Conservation (phyloP, 257 asterid species). For the Solanum pennellii region DNA sequence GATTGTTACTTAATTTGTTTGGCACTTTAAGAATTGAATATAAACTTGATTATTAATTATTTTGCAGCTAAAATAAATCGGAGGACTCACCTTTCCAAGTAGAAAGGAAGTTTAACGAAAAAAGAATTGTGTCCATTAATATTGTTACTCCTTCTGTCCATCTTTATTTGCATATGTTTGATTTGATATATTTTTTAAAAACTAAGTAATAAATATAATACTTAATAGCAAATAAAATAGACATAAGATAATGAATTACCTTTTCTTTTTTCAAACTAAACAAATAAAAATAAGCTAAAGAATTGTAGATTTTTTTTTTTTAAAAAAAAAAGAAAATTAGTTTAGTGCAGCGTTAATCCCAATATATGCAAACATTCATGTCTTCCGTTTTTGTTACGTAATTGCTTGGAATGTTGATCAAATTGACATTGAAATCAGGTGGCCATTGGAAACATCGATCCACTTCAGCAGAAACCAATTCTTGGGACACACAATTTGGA, state of each 20-base stretch:
- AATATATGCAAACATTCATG: neutral
- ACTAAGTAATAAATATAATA: no score
- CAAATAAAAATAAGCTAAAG: no score
- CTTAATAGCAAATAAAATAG: no score
- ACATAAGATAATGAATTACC: no score
- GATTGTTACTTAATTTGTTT: neutral
- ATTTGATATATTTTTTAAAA: neutral
- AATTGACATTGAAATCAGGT: neutral
- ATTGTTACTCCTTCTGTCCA: neutral
- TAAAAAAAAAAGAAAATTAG: neutral
- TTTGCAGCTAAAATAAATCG: neutral
- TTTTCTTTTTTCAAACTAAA: no score
- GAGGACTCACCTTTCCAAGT: no score
- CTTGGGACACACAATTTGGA: neutral
- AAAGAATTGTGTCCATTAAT: no score
- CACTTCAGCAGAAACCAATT: neutral
- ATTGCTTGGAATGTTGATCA: neutral
- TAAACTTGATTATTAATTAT: neutral
- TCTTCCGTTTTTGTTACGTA: neutral
- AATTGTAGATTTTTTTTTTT: neutral
- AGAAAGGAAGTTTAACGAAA: neutral
- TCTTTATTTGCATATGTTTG: no score
- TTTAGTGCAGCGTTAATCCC: neutral
- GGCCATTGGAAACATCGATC: neutral
- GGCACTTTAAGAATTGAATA: neutral